Base-by-base conservation (phyloP, 257 asterid genomes). In the Hygrophila difformis region DNA sequence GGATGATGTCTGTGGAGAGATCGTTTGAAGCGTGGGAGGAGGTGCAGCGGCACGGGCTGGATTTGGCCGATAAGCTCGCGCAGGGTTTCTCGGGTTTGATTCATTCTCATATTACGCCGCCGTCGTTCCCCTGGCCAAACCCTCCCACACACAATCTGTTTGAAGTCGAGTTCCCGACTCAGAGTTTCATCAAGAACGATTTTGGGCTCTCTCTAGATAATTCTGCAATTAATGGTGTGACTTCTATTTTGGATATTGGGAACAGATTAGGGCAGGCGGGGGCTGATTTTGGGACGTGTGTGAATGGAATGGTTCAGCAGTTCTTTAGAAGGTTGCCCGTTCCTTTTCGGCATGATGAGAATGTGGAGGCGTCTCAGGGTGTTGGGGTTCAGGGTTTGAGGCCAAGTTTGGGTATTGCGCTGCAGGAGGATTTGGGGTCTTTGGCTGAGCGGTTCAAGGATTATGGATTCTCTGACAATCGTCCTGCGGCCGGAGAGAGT, bases 21-120 rank as follows among this genome's bases (percentile, higher is more conserved):
- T 76, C 96, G 2, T 79, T 85, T 52, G 98, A 89, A 45, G 98
- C 94, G 11, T 89, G 98, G 98, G 98, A 89, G 63, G 98, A 89
- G 77, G 94, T 85, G 60, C 98, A 89, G 75, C 76, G 96, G 50
- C 98, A 89, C 35, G 94, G 98, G 17, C 84, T 59, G 57, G 96
- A 89, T 51, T 69, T 85, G 22, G 98, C 96, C 3, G 98, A 84
- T 59, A 81, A 56, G 71, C 72, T 89, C 9, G 70, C 98, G 7
- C 93, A 89, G 64, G 93, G 96, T 9, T 80, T 89, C 49, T 71
- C 92, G 10, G 94, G 93, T 18, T 62, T 85, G 53, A 85, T 89
- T 59, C 96, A 84, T 22, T 71, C 93, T 21, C 94, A 88, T 59
- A 77, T 89, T 10, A 58, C 74, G 35, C 86, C 97, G 0, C 92